Percentiles rank a stretch among this genome's conserved stretches.
These are phyloP conservation scores for Crotalaria pallida DNA, from an alignment of 306 rosid genomes.

Conservation along the genomic window DNA sequence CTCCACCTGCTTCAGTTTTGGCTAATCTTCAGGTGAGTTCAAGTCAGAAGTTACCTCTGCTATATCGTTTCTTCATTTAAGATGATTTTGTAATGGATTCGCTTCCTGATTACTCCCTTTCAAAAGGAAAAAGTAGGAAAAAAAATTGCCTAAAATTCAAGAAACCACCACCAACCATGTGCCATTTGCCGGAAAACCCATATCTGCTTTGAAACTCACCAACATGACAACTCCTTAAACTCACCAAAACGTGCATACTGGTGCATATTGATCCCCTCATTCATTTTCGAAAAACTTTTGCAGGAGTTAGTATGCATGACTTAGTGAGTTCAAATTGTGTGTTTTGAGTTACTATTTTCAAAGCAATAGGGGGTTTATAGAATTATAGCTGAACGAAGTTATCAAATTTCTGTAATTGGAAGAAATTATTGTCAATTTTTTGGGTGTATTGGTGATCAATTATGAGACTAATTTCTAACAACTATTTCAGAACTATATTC, in stretches of 20 bases:
- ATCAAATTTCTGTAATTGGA: not conserved
- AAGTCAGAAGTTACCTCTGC: slow-evolving; percentile 10
- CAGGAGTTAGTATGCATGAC: not conserved
- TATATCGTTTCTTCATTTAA: not conserved
- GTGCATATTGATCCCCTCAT: not conserved
- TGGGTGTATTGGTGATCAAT: slow-evolving; percentile 13
- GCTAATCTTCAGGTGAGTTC: slow-evolving; percentile 68
- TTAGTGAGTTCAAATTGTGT: not conserved
- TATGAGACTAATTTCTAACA: slow-evolving; percentile 26
- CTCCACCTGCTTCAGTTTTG: slow-evolving; percentile 56
- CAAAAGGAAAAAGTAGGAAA: not conserved
- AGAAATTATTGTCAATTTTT: slow-evolving; percentile 4
- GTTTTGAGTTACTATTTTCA: not conserved
- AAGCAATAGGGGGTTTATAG: not conserved
- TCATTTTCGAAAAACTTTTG: not conserved
- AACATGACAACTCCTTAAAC: not conserved
- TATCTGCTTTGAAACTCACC: not conserved
- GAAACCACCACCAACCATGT: not conserved
- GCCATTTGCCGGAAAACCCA: not conserved
- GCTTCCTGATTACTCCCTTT: slow-evolving; percentile 6
- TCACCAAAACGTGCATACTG: not conserved
- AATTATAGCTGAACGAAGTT: not conserved
- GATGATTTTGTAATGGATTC: not conserved
- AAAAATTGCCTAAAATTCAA: not conserved
- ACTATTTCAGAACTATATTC: slow-evolving; percentile 59